phyloP scores from a whole-genome alignment of 305 asterid species.

The Fraxinus latifolia region DNA sequence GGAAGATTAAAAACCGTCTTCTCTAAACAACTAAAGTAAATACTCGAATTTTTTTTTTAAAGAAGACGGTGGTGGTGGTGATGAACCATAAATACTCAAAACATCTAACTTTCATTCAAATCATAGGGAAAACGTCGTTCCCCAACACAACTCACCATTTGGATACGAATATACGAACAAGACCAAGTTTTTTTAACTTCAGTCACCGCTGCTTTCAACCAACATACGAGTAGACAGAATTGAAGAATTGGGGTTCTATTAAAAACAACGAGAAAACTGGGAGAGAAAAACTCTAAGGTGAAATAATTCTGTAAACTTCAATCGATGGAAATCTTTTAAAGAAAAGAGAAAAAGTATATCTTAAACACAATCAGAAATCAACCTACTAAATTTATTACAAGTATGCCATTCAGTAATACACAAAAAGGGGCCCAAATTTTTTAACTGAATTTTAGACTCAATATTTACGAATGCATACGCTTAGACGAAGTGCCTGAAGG shows the following conservation, averaged over 20 bases:
- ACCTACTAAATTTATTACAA: not conserved
- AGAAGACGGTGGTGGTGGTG: not conserved
- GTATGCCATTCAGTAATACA: not conserved
- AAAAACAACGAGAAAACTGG: not conserved
- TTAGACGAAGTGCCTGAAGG: conserved; percentile 24
- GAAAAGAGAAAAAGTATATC: not conserved
- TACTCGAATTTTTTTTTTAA: not conserved
- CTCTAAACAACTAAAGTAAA: not conserved
- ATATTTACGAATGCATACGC: not conserved
- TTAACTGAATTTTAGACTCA: not conserved
- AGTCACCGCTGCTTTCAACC: not conserved
- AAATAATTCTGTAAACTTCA: not conserved
- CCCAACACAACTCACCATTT: not conserved
- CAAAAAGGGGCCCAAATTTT: not conserved
- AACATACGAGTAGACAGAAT: not conserved
- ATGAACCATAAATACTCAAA: not conserved
- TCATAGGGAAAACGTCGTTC: not conserved
- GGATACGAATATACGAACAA: not conserved
- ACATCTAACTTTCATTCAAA: not conserved
- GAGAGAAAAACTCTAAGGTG: not conserved
- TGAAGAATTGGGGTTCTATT: not conserved
- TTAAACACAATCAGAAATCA: not conserved
- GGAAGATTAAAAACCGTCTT: not conserved
- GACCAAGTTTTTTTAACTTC: not conserved
- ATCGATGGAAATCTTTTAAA: not conserved